Conservation (phyloP, 2,329 filamentous ascomycete species). For the Pseudogymnoascus sp. region DNA sequence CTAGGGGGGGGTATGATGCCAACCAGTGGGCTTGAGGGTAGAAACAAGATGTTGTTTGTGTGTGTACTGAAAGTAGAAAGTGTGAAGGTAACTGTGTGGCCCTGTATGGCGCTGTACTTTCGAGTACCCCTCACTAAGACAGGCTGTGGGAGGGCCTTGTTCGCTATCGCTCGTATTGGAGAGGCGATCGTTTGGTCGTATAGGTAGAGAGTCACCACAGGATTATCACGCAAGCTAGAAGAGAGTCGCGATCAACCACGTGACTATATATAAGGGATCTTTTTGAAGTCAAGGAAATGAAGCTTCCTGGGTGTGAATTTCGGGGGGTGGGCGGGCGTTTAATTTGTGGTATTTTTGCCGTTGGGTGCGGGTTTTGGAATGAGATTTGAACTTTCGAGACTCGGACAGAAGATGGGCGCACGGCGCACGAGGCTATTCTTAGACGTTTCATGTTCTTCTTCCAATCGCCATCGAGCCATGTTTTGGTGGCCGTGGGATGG, state of each 20-base stretch:
- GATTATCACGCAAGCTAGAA: not conserved
- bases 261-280: not conserved
- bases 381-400: conserved; percentile 9
- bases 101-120: not conserved
- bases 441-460: conserved; percentile 8
- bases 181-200: not conserved
- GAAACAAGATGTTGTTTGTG: not conserved
- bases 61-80: not conserved
- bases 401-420: not conserved
- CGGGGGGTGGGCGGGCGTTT: not conserved
- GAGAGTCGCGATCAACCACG: not conserved
- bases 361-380: conserved; percentile 2
- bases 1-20: not conserved
- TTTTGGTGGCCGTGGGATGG: not conserved
- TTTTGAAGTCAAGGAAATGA: not conserved
- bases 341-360: not conserved
- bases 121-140: conserved; percentile 6
- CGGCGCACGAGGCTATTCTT: not conserved
- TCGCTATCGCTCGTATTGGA: not conserved
- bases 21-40: not conserved
- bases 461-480: conserved; percentile 1
- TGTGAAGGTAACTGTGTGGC: not conserved
- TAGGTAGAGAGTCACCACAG: not conserved
- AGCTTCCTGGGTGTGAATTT: not conserved
- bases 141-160: not conserved